phyloP scores from a whole-genome alignment of 208 protist genomes.

The Leptomonas pyrrhocoris region DNA sequence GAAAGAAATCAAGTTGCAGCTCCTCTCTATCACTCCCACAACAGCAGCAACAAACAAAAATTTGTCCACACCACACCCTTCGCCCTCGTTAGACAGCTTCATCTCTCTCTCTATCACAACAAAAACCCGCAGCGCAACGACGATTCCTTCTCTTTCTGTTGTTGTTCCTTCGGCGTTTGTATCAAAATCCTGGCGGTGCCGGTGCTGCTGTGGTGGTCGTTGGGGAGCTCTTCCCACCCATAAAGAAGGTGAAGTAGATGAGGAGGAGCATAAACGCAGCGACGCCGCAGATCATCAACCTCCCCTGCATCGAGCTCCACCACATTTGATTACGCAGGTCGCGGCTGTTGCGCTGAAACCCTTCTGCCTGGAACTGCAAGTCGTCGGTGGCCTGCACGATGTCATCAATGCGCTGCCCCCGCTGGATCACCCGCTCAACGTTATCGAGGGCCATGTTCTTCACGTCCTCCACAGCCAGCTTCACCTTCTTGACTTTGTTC shows the following conservation, averaged over 20 bases:
- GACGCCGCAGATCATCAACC: conserved; percentile 68
- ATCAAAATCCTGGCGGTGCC: no score
- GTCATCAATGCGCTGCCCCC: conserved; percentile 85
- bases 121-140: no score
- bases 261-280: conserved; percentile 71
- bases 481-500: conserved; percentile 77
- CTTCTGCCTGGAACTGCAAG: conserved; percentile 86
- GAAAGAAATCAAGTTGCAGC: no score
- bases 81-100: no score
- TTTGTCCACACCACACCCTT: no score
- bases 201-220: not conserved
- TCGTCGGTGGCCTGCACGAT: conserved; percentile 90
- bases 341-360: conserved; percentile 85
- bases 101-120: no score
- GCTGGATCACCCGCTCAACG: conserved; percentile 81
- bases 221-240: conserved; percentile 17
- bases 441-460: conserved; percentile 88
- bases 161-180: no score
- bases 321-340: conserved; percentile 86
- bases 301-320: conserved; percentile 87
- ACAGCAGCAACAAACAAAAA: no score
- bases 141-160: no score
- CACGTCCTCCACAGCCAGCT: conserved; percentile 79
- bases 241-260: conserved; percentile 82
- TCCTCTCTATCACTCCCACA: no score